Conservation (phyloP, 139 green algal species). For the Chlamydomonas incerta region DNA sequence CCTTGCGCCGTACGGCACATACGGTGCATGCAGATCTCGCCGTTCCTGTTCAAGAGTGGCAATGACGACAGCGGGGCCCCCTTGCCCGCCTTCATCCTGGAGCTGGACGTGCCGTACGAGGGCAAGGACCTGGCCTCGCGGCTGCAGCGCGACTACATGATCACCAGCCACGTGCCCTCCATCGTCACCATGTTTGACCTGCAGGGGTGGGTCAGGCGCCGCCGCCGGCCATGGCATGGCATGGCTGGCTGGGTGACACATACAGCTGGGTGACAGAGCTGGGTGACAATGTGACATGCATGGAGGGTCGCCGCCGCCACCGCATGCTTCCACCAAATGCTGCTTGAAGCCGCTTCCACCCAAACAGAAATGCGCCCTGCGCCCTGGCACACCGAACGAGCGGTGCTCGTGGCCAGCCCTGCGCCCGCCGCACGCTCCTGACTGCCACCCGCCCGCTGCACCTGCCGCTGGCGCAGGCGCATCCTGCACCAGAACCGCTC, state of each 20-base stretch:
- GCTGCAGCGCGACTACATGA: constrained; percentile 55
- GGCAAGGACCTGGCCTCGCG: constrained; percentile 45
- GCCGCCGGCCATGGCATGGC: too few relatives aligned
- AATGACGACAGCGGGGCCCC: too few relatives aligned
- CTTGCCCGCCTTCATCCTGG: constrained; percentile 44
- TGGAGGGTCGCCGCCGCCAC: background rate
- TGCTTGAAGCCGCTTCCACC: too few relatives aligned
- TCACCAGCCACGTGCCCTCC: constrained; percentile 37
- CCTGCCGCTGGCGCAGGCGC: background rate
- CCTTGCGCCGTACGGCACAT: too few relatives aligned
- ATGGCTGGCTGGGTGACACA: too few relatives aligned
- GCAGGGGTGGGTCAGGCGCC: constrained; percentile 27
- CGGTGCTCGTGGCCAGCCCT: too few relatives aligned
- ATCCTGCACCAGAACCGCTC: constrained; percentile 54
- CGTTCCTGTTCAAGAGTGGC: background rate
- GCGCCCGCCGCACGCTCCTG: too few relatives aligned
- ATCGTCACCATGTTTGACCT: constrained; percentile 49
- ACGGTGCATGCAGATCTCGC: constrained; percentile 33
- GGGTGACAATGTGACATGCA: background rate
- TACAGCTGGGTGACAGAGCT: too few relatives aligned
- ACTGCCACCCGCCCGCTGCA: too few relatives aligned
- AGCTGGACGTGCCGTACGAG: constrained; percentile 44
- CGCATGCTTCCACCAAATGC: background rate
- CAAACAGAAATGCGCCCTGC: too few relatives aligned
- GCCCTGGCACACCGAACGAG: too few relatives aligned